Percentiles rank a stretch among this genome's conserved stretches.
Conservation (phyloP, 1,284 basidiomycete genomes). For the Ganoderma lucidum region DNA sequence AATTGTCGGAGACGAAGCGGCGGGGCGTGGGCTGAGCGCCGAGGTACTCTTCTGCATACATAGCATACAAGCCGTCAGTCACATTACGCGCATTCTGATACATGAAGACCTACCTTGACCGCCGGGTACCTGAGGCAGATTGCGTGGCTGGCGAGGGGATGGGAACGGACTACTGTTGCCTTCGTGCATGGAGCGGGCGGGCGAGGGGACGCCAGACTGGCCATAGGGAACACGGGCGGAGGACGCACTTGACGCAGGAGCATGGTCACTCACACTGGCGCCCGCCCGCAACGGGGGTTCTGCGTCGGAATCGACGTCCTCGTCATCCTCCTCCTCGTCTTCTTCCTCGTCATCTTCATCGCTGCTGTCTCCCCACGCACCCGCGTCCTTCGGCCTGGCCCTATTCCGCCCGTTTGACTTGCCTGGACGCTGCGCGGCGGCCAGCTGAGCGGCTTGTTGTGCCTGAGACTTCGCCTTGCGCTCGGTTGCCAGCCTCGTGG, state of each 20-base stretch:
- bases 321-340: slow-evolving; percentile 69
- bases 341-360: slow-evolving; percentile 86
- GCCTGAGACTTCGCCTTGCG: slow-evolving; percentile 85
- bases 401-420: slow-evolving; percentile 68
- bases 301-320: slow-evolving; percentile 72
- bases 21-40: slow-evolving; percentile 38
- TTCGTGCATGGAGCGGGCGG: slow-evolving; percentile 37
- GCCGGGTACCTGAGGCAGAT: slow-evolving; percentile 52
- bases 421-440: slow-evolving; percentile 77
- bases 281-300: slow-evolving; percentile 49
- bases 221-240: slow-evolving; percentile 38
- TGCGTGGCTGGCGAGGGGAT: slow-evolving; percentile 47
- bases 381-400: slow-evolving; percentile 50
- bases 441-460: slow-evolving; percentile 80
- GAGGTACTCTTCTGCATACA: slow-evolving; percentile 39
- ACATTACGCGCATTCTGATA: not conserved
- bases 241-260: slow-evolving; percentile 37
- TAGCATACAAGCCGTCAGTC: slow-evolving; percentile 12
- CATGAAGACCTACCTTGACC: slow-evolving; percentile 42
- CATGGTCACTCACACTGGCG: slow-evolving; percentile 41
- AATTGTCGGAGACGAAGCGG: slow-evolving; percentile 47
- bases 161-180: slow-evolving; percentile 34
- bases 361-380: slow-evolving; percentile 78
- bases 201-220: slow-evolving; percentile 39
- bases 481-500: slow-evolving; percentile 81